A percentile compares a stretch with the other conserved stretches of the same genome.
Conservation (phyloP, 176 grass and related monocot species). For the Phyllostachys edulis region DNA sequence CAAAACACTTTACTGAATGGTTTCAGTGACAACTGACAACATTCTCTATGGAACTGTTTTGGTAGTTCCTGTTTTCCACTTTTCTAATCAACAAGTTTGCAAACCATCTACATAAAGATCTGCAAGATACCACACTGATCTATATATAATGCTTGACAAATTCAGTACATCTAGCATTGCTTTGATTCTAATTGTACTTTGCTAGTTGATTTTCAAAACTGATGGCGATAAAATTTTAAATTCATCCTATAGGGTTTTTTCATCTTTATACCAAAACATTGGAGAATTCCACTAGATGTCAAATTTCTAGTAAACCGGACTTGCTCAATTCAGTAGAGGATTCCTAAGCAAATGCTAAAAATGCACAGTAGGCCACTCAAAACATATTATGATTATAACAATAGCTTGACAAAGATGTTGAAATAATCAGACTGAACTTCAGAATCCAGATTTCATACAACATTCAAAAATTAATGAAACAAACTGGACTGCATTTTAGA, state of each 20-base stretch:
- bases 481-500: too few species aligned
- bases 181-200: neutral
- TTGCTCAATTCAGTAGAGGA: constrained; percentile 10
- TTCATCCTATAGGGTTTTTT: neutral
- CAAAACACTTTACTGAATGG: neutral
- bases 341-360: constrained; percentile 1
- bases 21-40: neutral
- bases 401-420: too few species aligned
- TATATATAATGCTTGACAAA: neutral
- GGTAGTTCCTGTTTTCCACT: neutral
- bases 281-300: neutral
- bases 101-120: neutral
- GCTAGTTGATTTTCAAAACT: constrained; percentile 8
- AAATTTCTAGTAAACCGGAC: neutral
- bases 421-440: too few species aligned
- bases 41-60: neutral
- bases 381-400: neutral
- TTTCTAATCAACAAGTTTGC: neutral
- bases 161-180: constrained; percentile 17
- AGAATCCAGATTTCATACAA: too few species aligned
- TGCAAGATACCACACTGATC: constrained; percentile 3
- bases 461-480: too few species aligned
- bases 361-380: neutral
- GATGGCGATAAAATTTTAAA: neutral
- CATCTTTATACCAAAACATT: neutral